Evolutionary conservation across 495 filamentous ascomycete species (phyloP).

Genomic region (Neurospora africana): DNA sequence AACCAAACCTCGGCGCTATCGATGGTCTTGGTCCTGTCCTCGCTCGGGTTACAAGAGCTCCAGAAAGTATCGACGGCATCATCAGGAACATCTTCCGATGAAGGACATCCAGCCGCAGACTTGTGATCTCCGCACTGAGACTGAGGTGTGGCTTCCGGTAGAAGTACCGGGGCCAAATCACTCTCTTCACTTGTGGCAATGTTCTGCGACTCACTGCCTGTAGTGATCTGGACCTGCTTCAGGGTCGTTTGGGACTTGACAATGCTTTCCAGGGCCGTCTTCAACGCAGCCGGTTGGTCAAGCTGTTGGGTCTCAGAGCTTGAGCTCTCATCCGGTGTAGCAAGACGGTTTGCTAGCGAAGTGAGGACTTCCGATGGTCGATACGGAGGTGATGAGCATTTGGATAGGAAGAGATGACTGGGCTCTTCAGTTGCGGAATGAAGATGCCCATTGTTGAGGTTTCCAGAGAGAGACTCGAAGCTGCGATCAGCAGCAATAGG

Average conservation of each 20-base stretch:
- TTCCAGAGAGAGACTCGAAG: neutral
- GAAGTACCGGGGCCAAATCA: neutral
- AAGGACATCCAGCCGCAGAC: neutral
- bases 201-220: neutral
- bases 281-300: neutral
- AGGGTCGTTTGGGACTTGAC: neutral
- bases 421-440: neutral
- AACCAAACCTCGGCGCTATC: neutral
- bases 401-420: neutral
- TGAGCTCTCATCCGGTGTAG: neutral
- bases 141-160: neutral
- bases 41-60: neutral
- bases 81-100: neutral
- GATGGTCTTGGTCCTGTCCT: neutral
- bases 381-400: neutral
- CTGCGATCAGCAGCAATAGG: neutral
- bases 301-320: neutral
- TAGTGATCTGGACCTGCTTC: neutral
- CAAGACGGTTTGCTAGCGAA: neutral
- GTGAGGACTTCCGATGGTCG: neutral
- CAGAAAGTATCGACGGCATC: neutral
- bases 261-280: neutral
- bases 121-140: neutral
- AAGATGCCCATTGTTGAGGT: neutral
- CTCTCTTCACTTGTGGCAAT: neutral